Evolutionary conservation across 805 yeast species (phyloP), one percentile per base, ranked within the genome.

Genomic region (baker's yeast (Saccharomyces cerevisiae)): DNA sequence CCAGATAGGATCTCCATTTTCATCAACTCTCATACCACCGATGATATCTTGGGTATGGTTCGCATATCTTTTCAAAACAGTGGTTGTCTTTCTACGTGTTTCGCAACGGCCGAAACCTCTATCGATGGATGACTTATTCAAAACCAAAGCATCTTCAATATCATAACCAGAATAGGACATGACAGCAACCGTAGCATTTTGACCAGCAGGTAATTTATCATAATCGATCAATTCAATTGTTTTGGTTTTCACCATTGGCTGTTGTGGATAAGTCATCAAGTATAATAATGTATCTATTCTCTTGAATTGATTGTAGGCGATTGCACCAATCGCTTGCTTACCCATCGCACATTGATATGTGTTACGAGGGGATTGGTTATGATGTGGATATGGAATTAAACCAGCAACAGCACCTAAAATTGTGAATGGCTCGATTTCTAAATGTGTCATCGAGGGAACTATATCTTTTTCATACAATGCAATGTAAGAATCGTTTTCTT

Each of bases 341-440:
- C 99, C 99, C 99, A 94, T 94, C 63, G 99, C 99, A 71, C 97
- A 91, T 77, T 94, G 99, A 74, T 94, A 94, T 1, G 99, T 94
- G 69, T 94, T 94, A 83, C 99, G 92, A 57, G 99, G 99, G 53
- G 97, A 91, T 77, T 94, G 99, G 72, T 94, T 94, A 73, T 94
- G 99, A 75, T 94, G 98, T 13, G 99, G 99, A 86, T 92, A 94
- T 17, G 99, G 99, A 79, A 94, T 94, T 69, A 94, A 89, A 47
- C 96, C 89, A 9, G 99, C 99, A 51, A 97, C 96, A 56, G 94
- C 97, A 71, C 99, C 99, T 59, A 94, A 78, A 67, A 94, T 89
- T 92, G 95, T 94, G 48, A 96, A 87, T 73, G 97, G 96, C 69
- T 94, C 99, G 62, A 94, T 89, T 73, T 94, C 99, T 65, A 94